Evolutionary conservation across 306 rosid genomes (phyloP).

Genomic region (Canavalia ensiformis): DNA sequence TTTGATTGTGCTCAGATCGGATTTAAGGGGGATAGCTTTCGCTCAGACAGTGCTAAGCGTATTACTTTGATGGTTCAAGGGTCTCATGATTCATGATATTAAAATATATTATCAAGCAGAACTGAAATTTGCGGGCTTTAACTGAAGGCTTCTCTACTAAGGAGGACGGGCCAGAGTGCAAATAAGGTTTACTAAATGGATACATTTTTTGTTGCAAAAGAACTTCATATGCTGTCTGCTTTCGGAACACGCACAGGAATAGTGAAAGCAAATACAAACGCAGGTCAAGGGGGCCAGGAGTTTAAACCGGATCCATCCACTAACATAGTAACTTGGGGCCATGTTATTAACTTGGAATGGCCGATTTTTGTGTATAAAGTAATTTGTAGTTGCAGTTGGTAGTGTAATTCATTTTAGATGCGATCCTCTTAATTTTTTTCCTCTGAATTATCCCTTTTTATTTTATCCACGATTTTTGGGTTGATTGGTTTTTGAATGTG

Average conservation of each 20-base stretch:
- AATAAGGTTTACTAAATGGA: conserved; percentile 54
- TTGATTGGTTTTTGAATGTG: conserved; percentile 35
- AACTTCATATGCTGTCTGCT: conserved; percentile 47
- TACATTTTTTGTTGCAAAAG: conserved; percentile 39
- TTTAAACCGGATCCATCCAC: conserved; percentile 49
- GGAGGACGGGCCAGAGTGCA: conserved; percentile 60
- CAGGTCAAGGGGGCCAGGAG: conserved; percentile 49
- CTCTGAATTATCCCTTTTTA: background rate
- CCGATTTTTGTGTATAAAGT: conserved; percentile 64
- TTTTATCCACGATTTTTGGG: conserved; percentile 35
- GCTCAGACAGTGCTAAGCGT: conserved; percentile 79
- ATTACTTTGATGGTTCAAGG: conserved; percentile 76
- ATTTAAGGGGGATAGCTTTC: conserved; percentile 78
- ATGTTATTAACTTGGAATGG: conserved; percentile 52
- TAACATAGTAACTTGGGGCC: conserved; percentile 64
- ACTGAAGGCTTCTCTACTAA: conserved; percentile 60
- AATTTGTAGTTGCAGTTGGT: conserved; percentile 54
- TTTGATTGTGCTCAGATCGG: conserved; percentile 70
- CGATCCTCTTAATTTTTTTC: conserved; percentile 12
- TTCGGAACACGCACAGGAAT: conserved; percentile 48
- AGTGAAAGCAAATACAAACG: conserved; percentile 40
- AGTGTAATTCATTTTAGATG: conserved; percentile 51
- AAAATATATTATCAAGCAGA: conserved; percentile 54
- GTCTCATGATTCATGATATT: conserved; percentile 79
- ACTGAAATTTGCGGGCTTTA: conserved; percentile 52